Evolutionary conservation across 768 basidiomycete species (phyloP).

Genomic region (Leccinum aurantiacum): DNA sequence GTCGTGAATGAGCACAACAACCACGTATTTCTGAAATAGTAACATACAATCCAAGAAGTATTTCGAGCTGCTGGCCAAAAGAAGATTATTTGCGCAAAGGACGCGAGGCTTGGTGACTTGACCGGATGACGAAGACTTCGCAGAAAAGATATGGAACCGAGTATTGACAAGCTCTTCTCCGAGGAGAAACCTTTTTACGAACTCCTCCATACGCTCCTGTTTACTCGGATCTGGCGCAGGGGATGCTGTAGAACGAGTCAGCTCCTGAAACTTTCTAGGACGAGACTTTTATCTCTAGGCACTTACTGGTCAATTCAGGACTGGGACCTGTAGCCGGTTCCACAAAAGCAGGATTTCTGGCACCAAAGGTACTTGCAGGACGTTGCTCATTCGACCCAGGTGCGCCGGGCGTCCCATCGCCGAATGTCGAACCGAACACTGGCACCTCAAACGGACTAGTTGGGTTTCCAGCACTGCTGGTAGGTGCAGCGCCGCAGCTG

Average conservation of each 20-base stretch:
- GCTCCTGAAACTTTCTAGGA: too few relatives aligned
- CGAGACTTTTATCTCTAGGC: too few relatives aligned
- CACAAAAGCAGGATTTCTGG: too few relatives aligned
- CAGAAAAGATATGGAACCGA: conserved; percentile 31
- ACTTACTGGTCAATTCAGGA: not conserved
- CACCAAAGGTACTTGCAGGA: too few relatives aligned
- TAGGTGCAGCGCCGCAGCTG: too few relatives aligned
- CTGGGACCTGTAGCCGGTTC: too few relatives aligned
- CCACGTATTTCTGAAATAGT: too few relatives aligned
- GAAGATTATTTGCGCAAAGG: conserved; percentile 30
- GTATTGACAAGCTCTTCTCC: conserved; percentile 32
- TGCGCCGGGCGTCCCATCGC: too few relatives aligned
- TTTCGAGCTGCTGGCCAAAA: conserved; percentile 25
- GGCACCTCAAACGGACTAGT: too few relatives aligned
- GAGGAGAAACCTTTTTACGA: conserved; percentile 27
- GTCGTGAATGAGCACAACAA: not conserved
- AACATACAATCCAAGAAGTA: conserved; percentile 30
- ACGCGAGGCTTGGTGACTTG: conserved; percentile 20
- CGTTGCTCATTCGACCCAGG: too few relatives aligned
- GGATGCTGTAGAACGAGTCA: not conserved
- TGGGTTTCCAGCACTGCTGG: too few relatives aligned
- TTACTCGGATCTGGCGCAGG: conserved; percentile 1
- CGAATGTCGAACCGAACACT: too few relatives aligned
- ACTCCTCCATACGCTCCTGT: conserved; percentile 17
- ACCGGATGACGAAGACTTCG: conserved; percentile 4